Evolutionary conservation across 139 green algal genomes (phyloP).

Genomic region (Coelastrella sp.): DNA sequence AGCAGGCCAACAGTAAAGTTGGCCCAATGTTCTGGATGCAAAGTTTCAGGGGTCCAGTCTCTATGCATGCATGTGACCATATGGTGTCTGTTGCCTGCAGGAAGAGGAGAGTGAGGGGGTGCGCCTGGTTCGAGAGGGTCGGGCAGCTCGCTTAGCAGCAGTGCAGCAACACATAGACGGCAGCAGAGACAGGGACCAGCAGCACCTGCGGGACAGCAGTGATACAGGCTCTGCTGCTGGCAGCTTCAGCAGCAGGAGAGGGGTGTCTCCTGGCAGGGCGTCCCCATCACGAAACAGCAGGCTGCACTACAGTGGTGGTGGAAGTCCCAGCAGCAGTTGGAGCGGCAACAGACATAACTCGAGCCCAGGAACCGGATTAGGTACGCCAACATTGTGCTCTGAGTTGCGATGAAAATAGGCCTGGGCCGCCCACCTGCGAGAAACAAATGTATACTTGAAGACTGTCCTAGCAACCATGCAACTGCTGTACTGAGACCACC

Average conservation of each 20-base stretch:
- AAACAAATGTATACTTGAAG: neutral
- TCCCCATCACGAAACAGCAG: neutral
- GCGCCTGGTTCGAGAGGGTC: conserved; percentile 29
- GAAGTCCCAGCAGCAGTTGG: neutral
- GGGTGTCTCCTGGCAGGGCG: conserved; percentile 1
- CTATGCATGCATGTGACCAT: neutral
- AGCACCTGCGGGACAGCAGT: neutral
- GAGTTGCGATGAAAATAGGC: neutral
- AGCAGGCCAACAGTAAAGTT: neutral
- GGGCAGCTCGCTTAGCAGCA: conserved; percentile 22
- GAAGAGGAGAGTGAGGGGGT: conserved; percentile 29
- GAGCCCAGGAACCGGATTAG: neutral
- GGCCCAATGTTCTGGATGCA: neutral
- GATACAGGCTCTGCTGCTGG: neutral
- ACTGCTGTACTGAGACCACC: neutral
- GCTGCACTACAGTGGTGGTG: neutral
- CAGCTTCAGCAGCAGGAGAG: conserved; percentile 1
- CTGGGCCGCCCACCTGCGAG: neutral
- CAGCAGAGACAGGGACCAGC: conserved; percentile 15
- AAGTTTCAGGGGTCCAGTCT: neutral
- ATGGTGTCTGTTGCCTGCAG: neutral
- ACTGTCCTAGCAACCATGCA: neutral
- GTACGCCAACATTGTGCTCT: neutral
- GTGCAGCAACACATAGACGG: conserved; percentile 25
- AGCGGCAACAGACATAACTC: neutral